Base-by-base conservation (phyloP, 2,329 filamentous ascomycete genomes). In the Nemania abortiva region DNA sequence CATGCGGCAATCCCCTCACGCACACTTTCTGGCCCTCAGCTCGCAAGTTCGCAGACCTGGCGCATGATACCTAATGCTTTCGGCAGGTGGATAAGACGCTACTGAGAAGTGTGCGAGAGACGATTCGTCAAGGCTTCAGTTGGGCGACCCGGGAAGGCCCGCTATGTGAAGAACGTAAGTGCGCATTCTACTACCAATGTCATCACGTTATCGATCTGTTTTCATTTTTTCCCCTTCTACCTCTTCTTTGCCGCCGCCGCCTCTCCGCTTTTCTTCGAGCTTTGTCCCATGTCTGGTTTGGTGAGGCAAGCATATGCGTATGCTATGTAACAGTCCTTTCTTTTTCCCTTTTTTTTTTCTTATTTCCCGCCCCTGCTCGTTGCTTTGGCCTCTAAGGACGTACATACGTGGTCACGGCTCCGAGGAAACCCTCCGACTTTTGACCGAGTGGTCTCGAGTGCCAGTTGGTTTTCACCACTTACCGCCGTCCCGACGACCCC, bases 81-180 rank as follows among this genome's bases (percentile, higher is more conserved):
- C 56, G 76, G 75, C 77, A 90, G 89, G 93, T 98, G 70, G 95
- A 99, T 83, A 96, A 97, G 83, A 97, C 95, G 81, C 86, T 95
- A 22, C 88, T 99, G 37, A 90, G 91, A 75, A 92, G 90, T 42
- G 95, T 98, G 53, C 91, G 94, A 74, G 96, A 99, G 79, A 95
- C 93, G 7, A 94, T 99, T 75, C 91, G 93, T 56, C 96, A 99
- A 82, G 96, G 96, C 37, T 99, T 99, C 82, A 94, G 92, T 79
- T 99, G 96, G 96, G 96, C 94, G 58, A 93, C 95, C 37, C 88
- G 96, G 72, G 96, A 99, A 88, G 96, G 96, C 0, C 96, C 96
- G 20, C 86, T 99, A 29, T 98, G 96, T 80, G 96, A 99, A 91
- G 96, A 99, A 84, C 96, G 92, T 94, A 84, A 88, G 92, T 90